Base-by-base conservation (phyloP, 257 asterid genomes). In the Solanum chilense region DNA sequence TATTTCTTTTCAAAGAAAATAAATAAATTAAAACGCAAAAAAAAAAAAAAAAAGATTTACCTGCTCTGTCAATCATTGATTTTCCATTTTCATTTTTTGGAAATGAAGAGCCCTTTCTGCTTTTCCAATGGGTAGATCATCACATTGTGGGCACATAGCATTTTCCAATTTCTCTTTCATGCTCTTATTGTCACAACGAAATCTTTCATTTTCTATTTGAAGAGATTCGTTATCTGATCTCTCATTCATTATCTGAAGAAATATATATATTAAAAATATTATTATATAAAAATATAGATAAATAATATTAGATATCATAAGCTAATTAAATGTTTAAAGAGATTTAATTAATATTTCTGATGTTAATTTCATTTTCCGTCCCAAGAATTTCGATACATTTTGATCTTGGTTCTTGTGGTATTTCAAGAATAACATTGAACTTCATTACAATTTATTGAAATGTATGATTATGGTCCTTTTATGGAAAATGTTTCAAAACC, bases 21-120 rank as follows among this genome's bases (percentile, higher is more conserved):
- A 25, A 66, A 66, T 6, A 12, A 66, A 66, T 6, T 6, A 66
- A 25, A n/a, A 62, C 6, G 27, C 12, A 9, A 52, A 41, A 27
- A 11, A 9, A 5, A 3, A 6, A 41, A 4, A 33, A 0, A 35
- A 14, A 81, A 12, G 3, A 0, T 14, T 60, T 52, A 93, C 96
- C 96, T 92, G 92, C 64, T 92, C 90, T 87, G 89, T 93, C 82
- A 93, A 62, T 25, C 68, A 86, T 10, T 87, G 91, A 91, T 94
- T 94, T 89, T 93, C 94, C 87, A 87, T 87, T 85, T 82, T 90
- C 86, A 94, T 41, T 31, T 78, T 52, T 86, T 92, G 89, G n/a
- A 93, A 23, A 69, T 64, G 84, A 41, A 29, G 87, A 47, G 11
- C 62, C 86, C 91, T 89, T 68, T 90, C 94, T 44, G 88, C 94